phyloP scores from a whole-genome alignment of 1,284 basidiomycete genomes.

The Phlebopus sp. region DNA sequence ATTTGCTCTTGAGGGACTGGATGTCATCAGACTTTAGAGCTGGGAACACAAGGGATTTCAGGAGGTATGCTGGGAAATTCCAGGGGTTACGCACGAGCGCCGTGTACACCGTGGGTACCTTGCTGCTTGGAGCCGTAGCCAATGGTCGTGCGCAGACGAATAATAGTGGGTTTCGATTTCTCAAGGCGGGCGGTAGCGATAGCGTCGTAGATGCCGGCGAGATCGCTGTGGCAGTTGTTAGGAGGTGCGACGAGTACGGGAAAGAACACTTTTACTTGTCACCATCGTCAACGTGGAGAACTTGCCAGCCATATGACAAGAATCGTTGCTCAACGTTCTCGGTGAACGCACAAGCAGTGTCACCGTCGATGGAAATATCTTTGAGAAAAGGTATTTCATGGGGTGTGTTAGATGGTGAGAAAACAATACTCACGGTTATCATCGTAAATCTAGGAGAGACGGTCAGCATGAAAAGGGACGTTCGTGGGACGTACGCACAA shows the following conservation, averaged over 20 bases:
- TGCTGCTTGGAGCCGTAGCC: conserved; percentile 91
- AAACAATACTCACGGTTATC: conserved; percentile 68
- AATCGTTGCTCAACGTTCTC: conserved; percentile 91
- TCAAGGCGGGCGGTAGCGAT: conserved; percentile 76
- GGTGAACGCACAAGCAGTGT: conserved; percentile 91
- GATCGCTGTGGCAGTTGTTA: conserved; percentile 51
- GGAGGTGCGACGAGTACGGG: conserved; percentile 1
- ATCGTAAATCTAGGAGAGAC: conserved; percentile 68
- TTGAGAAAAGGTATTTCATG: conserved; percentile 12
- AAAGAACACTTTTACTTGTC: conserved; percentile 59
- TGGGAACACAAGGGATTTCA: conserved; percentile 27
- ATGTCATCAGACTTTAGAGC: conserved; percentile 95
- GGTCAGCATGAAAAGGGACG: conserved; percentile 13
- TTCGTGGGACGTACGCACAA: conserved; percentile 47
- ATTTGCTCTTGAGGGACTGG: conserved; percentile 78
- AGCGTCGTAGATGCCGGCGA: conserved; percentile 76
- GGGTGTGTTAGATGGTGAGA: conserved; percentile 1
- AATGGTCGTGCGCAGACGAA: conserved; percentile 87
- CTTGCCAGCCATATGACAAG: conserved; percentile 92
- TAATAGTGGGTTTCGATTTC: conserved; percentile 83
- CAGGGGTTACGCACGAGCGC: conserved; percentile 61
- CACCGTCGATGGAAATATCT: conserved; percentile 96
- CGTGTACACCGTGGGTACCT: conserved; percentile 93
- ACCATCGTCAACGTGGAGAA: conserved; percentile 80
- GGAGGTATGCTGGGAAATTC: not conserved